These are phyloP conservation scores for Penicillium verrucosum DNA, from an alignment of 2,329 filamentous ascomycete genomes.

Conservation along the genomic window DNA sequence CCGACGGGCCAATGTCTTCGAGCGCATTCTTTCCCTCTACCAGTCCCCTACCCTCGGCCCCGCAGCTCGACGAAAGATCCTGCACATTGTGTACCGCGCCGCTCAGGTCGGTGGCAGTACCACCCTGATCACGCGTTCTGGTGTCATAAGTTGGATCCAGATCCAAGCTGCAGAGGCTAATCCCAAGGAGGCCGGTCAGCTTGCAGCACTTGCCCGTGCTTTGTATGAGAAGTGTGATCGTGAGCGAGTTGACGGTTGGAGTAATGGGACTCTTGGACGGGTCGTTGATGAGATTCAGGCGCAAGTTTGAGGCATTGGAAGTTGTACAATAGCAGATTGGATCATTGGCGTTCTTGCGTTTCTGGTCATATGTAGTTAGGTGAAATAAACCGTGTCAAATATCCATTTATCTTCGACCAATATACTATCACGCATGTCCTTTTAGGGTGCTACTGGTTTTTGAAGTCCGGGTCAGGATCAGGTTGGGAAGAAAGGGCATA, in stretches of 20 bases:
- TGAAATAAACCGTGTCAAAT: not conserved
- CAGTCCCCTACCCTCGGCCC: constrained; percentile 62
- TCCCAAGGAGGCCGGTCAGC: constrained; percentile 36
- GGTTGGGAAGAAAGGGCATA: too few relatives aligned
- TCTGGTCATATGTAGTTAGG: not conserved
- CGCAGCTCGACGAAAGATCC: constrained; percentile 60
- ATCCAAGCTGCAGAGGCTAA: constrained; percentile 55
- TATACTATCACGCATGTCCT: not conserved
- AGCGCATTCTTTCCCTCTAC: constrained; percentile 69
- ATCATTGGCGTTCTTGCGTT: not conserved
- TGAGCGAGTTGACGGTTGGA: constrained; percentile 66
- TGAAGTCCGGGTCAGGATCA: not conserved
- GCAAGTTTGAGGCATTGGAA: not conserved
- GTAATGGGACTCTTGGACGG: constrained; percentile 47
- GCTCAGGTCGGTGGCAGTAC: constrained; percentile 69
- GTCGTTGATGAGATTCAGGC: constrained; percentile 21
- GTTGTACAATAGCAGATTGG: constrained; percentile 2
- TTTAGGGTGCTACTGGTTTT: not conserved
- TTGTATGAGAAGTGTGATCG: constrained; percentile 65
- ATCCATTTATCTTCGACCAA: not conserved
- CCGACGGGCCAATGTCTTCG: constrained; percentile 63
- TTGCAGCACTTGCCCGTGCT: constrained; percentile 57
- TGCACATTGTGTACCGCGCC: constrained; percentile 62
- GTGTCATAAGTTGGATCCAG: constrained; percentile 71
- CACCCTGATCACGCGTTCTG: constrained; percentile 74